Percentiles rank a stretch among this genome's conserved stretches.
These are phyloP conservation scores for Gossypium ekmanianum DNA, from an alignment of 345 rosid species.

Conservation along the genomic window DNA sequence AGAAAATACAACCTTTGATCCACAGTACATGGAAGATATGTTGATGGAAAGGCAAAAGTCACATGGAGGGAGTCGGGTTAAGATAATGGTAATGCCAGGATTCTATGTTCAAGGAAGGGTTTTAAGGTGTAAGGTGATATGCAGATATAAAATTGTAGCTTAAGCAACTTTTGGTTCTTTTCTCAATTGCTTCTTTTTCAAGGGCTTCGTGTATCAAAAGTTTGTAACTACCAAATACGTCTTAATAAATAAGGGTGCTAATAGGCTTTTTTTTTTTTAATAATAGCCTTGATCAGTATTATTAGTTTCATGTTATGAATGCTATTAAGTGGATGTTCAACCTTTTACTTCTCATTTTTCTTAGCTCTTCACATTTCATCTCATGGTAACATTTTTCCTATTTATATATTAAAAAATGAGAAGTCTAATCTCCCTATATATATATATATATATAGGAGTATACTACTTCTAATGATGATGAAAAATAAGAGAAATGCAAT, in stretches of 20 bases:
- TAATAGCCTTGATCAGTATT: background rate
- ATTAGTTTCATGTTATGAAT: no score
- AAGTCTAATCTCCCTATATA: no score
- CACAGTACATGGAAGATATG: conserved; percentile 87
- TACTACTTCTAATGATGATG: no score
- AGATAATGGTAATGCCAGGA: conserved; percentile 94
- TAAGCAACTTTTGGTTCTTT: conserved; percentile 14
- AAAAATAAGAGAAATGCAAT: no score
- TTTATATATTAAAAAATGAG: no score
- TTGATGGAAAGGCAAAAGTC: conserved; percentile 53
- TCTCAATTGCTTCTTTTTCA: background rate
- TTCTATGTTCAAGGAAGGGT: conserved; percentile 78
- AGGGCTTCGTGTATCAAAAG: conserved; percentile 5
- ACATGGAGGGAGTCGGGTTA: conserved; percentile 48
- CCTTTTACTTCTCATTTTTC: no score
- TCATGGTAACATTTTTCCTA: no score
- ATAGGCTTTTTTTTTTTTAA: background rate
- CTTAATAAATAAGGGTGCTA: background rate
- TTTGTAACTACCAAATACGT: conserved; percentile 17
- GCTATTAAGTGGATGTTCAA: no score
- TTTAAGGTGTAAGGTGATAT: conserved; percentile 86
- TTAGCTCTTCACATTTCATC: no score
- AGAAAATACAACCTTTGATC: conserved; percentile 63
- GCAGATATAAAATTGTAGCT: conserved; percentile 60
- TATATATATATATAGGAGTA: no score